Conservation (phyloP, 768 basidiomycete species). For the Fomitopsis serialis region DNA sequence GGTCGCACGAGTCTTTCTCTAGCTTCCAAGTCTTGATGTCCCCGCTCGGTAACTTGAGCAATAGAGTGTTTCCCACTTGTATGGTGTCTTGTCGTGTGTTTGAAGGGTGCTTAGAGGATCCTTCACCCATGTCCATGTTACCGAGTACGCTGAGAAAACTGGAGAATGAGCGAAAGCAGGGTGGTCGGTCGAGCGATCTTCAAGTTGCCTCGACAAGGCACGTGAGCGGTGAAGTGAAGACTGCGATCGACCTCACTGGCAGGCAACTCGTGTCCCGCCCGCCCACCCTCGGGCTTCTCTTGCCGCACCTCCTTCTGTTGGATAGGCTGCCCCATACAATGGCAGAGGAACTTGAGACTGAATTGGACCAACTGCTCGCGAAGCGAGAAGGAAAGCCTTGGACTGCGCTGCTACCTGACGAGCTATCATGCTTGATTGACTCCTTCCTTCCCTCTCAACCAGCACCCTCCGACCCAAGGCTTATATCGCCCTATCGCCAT, state of each 20-base stretch:
- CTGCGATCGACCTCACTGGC: too few species aligned
- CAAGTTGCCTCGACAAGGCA: conserved; percentile 2
- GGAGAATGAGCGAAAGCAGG: too few species aligned
- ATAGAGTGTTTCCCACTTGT: conserved; percentile 66
- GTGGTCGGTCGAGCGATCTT: too few species aligned
- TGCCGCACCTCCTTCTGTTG: too few species aligned
- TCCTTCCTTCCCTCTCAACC: conserved; percentile 47
- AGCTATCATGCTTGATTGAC: conserved; percentile 44
- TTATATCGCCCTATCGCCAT: conserved; percentile 64
- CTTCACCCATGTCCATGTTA: conserved; percentile 21
- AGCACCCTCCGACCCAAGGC: conserved; percentile 52
- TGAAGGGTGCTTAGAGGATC: conserved; percentile 11
- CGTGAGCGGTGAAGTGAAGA: too few species aligned
- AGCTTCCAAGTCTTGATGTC: conserved; percentile 72
- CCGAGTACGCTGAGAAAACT: too few species aligned
- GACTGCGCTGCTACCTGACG: conserved; percentile 43
- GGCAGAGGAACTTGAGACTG: conserved; percentile 15
- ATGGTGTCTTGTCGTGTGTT: conserved; percentile 33
- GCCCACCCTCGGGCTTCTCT: too few species aligned
- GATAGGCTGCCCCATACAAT: too few species aligned
- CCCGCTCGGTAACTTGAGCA: conserved; percentile 75
- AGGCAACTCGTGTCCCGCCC: too few species aligned
- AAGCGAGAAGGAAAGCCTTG: conserved; percentile 26
- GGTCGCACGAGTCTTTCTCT: conserved; percentile 63
- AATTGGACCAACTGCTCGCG: conserved; percentile 27